Conservation (phyloP, 106 monocot genomes). For the Dioscorea alata region DNA sequence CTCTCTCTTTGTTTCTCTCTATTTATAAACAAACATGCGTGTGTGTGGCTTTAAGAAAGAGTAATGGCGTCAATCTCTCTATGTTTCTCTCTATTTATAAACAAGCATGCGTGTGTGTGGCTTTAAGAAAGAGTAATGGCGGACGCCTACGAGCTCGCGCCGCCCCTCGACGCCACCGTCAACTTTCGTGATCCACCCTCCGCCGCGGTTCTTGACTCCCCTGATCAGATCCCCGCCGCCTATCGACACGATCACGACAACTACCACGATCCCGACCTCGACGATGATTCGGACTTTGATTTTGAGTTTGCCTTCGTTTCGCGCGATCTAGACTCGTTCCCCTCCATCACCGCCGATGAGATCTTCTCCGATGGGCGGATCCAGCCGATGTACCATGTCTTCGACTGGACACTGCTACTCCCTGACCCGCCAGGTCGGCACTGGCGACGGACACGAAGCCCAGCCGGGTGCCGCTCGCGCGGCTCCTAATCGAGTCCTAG, state of each 20-base stretch:
- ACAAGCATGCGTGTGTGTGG: too few relatives aligned
- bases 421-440: neutral
- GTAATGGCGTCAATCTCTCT: too few relatives aligned
- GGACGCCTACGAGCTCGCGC: too few relatives aligned
- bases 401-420: slow-evolving; percentile 29
- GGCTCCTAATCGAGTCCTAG: slow-evolving; percentile 5
- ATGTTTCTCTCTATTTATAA: too few relatives aligned
- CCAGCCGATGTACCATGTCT: slow-evolving; percentile 58
- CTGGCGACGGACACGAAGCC: neutral
- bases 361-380: slow-evolving; percentile 50
- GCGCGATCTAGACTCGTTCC: neutral
- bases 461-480: slow-evolving; percentile 11
- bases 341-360: slow-evolving; percentile 28
- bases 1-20: too few relatives aligned
- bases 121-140: too few relatives aligned
- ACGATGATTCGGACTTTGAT: slow-evolving; percentile 23
- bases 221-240: slow-evolving; percentile 13
- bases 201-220: slow-evolving; percentile 12
- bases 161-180: too few relatives aligned
- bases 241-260: neutral
- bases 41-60: too few relatives aligned
- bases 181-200: too few relatives aligned
- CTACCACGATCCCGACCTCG: neutral
- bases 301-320: slow-evolving; percentile 57
- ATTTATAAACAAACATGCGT: too few relatives aligned